phyloP scores from a whole-genome alignment of 129 eudicot species.

The Sambucus nigra region DNA sequence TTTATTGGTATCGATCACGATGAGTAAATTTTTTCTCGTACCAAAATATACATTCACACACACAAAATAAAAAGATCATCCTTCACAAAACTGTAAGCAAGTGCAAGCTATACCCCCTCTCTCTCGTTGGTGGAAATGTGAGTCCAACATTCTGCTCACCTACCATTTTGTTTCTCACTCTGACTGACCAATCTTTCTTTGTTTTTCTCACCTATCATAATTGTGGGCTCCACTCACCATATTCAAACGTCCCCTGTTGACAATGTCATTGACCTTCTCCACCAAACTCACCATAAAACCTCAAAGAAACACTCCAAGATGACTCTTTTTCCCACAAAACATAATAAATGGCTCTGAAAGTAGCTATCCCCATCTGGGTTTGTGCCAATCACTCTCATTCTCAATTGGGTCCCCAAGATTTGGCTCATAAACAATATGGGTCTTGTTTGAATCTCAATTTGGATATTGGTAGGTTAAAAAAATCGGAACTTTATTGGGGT shows the following conservation, averaged over 20 bases:
- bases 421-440: constrained; percentile 15
- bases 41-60: too few relatives aligned
- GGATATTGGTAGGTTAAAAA: constrained; percentile 16
- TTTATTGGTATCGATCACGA: too few relatives aligned
- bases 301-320: neutral
- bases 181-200: neutral
- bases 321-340: neutral
- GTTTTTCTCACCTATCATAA: neutral
- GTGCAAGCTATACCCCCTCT: neutral
- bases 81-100: too few relatives aligned
- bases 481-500: constrained; percentile 41
- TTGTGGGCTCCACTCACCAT: neutral
- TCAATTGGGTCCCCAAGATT: constrained; percentile 31
- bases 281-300: neutral
- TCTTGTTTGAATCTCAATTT: constrained; percentile 15
- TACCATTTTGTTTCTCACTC: constrained; percentile 2
- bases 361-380: constrained; percentile 43
- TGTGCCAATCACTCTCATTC: constrained; percentile 19
- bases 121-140: constrained; percentile 3
- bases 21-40: too few relatives aligned
- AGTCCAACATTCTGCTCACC: constrained; percentile 23
- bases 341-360: constrained; percentile 34
- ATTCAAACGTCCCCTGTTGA: neutral
- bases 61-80: too few relatives aligned
- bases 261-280: neutral